Percentiles rank a stretch among this genome's conserved stretches.
Evolutionary conservation across 352 stramenopile species (phyloP).

Genomic region (Aphanomyces cochlioides): DNA sequence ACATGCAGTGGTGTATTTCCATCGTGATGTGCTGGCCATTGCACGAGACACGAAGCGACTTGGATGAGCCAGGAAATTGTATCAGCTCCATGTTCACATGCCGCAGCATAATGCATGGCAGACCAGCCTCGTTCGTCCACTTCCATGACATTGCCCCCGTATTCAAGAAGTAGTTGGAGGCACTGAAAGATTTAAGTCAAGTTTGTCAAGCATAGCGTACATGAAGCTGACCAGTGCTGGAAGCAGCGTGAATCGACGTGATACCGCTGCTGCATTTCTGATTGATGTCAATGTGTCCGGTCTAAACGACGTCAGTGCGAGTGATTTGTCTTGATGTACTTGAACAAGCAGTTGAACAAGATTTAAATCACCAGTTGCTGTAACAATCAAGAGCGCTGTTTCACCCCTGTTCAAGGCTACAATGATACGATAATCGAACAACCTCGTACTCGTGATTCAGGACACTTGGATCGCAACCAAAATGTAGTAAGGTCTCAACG

Average conservation of each 20-base stretch:
- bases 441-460: constrained; percentile 53
- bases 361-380: constrained; percentile 46
- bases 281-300: constrained; percentile 40
- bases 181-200: constrained; percentile 31
- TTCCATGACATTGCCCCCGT: constrained; percentile 36
- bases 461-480: constrained; percentile 45
- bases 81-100: constrained; percentile 38
- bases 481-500: constrained; percentile 37
- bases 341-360: constrained; percentile 37
- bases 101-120: constrained; percentile 56
- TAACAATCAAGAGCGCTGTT: constrained; percentile 49
- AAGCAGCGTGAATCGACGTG: constrained; percentile 54
- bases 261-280: constrained; percentile 44
- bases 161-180: constrained; percentile 49
- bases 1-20: constrained; percentile 65
- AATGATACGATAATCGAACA: not conserved
- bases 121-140: constrained; percentile 62
- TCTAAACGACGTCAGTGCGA: not conserved
- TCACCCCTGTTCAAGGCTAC: constrained; percentile 38
- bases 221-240: constrained; percentile 51
- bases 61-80: constrained; percentile 59
- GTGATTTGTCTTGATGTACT: not conserved
- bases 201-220: constrained; percentile 21
- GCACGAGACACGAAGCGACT: constrained; percentile 45
- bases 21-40: constrained; percentile 42